Evolutionary conservation across 2,329 filamentous ascomycete species (phyloP).

Genomic region (Phaeosphaeriaceae sp.): DNA sequence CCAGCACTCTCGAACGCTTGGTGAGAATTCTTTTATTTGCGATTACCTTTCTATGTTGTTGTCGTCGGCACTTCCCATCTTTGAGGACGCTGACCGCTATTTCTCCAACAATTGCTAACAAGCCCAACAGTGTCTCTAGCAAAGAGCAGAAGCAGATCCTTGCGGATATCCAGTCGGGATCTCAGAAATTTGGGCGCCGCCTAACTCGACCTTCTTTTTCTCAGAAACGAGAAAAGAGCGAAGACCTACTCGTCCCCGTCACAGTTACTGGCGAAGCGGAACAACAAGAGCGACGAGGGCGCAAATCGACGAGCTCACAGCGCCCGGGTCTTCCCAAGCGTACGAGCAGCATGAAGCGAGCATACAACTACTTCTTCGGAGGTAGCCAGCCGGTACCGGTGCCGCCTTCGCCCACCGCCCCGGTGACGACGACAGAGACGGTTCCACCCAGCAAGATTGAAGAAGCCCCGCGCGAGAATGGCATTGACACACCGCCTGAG

Average conservation of each 20-base stretch:
- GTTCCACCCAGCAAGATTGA: slow-evolving; percentile 28
- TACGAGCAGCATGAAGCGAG: slow-evolving; percentile 49
- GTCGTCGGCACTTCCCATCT: not conserved
- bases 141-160: slow-evolving; percentile 50
- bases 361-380: slow-evolving; percentile 51
- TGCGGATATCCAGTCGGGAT: slow-evolving; percentile 47
- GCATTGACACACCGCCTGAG: slow-evolving; percentile 43
- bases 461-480: slow-evolving; percentile 27
- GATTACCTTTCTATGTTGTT: not conserved
- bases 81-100: not conserved
- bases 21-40: not conserved
- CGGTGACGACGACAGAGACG: slow-evolving; percentile 32
- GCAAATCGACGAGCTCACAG: slow-evolving; percentile 37
- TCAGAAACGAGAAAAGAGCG: slow-evolving; percentile 29
- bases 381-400: slow-evolving; percentile 26
- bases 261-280: slow-evolving; percentile 36
- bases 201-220: slow-evolving; percentile 27
- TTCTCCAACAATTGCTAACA: slow-evolving; percentile 6
- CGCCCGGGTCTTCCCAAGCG: slow-evolving; percentile 46
- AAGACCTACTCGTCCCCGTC: slow-evolving; percentile 36
- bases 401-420: slow-evolving; percentile 36
- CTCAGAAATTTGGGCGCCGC: slow-evolving; percentile 45
- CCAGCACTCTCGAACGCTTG: not conserved
- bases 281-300: slow-evolving; percentile 40
- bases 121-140: slow-evolving; percentile 33